Evolutionary conservation across 257 asterid genomes (phyloP).

Genomic region (Solanum boliviense): DNA sequence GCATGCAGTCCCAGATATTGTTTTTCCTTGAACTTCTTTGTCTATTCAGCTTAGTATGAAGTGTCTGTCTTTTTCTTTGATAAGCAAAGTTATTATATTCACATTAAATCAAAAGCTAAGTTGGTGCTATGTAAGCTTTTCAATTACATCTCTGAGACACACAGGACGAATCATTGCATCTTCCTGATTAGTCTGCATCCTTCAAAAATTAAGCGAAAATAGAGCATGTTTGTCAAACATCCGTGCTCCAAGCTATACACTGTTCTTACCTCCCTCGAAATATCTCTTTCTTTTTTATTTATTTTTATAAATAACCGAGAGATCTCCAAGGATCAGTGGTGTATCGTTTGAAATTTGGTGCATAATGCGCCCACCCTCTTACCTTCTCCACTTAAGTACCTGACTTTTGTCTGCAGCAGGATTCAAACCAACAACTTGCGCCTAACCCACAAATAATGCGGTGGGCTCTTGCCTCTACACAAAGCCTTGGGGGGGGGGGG

Average conservation of each 20-base stretch:
- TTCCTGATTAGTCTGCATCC: neutral
- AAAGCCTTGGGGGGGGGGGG: neutral
- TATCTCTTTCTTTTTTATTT: neutral
- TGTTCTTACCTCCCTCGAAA: neutral
- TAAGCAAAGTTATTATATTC: neutral
- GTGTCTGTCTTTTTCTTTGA: neutral
- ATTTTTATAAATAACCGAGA: neutral
- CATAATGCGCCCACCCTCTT: neutral
- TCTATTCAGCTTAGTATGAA: neutral
- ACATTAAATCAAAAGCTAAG: neutral
- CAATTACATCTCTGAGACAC: neutral
- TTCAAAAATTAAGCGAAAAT: no score
- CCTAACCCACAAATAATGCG: neutral
- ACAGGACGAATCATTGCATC: neutral
- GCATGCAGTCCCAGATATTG: neutral
- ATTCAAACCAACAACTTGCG: neutral
- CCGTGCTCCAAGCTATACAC: neutral
- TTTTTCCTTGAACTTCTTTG: neutral
- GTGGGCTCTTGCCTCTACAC: neutral
- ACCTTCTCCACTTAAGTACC: neutral
- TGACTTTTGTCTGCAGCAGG: neutral
- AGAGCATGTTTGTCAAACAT: neutral
- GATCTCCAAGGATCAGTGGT: neutral
- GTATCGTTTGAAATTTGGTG: neutral
- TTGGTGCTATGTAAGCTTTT: neutral